Percentiles rank a stretch among this genome's conserved stretches.
Conservation (phyloP, 208 protist genomes). For the Leishmania aethiopica region DNA sequence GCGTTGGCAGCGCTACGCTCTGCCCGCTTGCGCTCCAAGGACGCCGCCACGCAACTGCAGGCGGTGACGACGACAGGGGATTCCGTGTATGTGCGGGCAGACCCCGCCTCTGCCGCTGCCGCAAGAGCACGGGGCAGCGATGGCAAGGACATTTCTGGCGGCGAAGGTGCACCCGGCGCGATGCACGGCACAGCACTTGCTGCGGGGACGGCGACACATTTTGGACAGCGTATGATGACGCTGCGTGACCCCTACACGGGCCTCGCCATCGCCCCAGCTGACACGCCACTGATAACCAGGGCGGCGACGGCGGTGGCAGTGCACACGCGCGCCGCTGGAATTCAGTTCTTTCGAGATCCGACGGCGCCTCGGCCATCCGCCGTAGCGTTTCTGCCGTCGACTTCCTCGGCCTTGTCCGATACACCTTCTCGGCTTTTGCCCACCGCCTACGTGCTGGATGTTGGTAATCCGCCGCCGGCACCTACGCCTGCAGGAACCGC, state of each 20-base stretch:
- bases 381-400: constrained; percentile 5
- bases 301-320: not conserved
- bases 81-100: constrained; percentile 31
- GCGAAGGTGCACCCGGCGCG: not conserved
- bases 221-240: not conserved
- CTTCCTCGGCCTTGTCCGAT: not conserved
- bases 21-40: constrained; percentile 16
- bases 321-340: constrained; percentile 18
- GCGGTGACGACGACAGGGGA: constrained; percentile 16
- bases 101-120: not conserved
- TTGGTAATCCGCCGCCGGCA: not conserved
- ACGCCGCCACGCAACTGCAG: constrained; percentile 18
- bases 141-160: not conserved
- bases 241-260: constrained; percentile 27
- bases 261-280: constrained; percentile 12
- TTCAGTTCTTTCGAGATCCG: constrained; percentile 34
- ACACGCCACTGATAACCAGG: not conserved
- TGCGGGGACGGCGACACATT: not conserved
- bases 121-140: not conserved
- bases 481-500: not conserved
- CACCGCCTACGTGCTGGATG: not conserved
- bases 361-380: constrained; percentile 15
- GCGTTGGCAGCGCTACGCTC: constrained; percentile 13
- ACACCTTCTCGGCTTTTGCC: not conserved
- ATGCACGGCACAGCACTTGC: not conserved